phyloP scores from a whole-genome alignment of 495 filamentous ascomycete genomes.

The Jackrogersella minutella region DNA sequence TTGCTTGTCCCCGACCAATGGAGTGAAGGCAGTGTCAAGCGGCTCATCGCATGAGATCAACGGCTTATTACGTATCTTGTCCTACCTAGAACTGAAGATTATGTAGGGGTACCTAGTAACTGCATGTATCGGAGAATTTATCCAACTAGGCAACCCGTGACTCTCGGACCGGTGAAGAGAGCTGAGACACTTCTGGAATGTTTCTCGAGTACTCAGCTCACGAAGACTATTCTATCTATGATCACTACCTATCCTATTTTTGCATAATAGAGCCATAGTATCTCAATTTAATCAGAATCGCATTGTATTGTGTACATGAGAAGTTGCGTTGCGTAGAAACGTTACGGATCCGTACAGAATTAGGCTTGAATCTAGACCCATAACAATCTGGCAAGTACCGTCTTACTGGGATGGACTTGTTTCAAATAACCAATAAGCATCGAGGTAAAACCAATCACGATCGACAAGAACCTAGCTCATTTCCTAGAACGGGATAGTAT shows the following conservation, averaged over 20 bases:
- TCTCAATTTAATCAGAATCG: too few species aligned
- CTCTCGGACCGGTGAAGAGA: not conserved
- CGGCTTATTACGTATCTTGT: not conserved
- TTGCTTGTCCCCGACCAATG: not conserved
- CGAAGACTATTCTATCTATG: too few species aligned
- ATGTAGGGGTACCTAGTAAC: too few species aligned
- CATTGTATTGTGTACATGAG: too few species aligned
- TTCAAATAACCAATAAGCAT: constrained; percentile 21
- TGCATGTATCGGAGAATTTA: not conserved
- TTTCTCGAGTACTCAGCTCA: not conserved
- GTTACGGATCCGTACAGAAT: not conserved
- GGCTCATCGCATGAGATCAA: constrained; percentile 5
- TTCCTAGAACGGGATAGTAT: constrained; percentile 33
- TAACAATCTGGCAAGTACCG: not conserved
- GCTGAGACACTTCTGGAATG: not conserved
- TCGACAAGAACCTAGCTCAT: constrained; percentile 21
- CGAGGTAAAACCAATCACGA: constrained; percentile 31
- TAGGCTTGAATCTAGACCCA: not conserved
- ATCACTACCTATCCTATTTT: too few species aligned
- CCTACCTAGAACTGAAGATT: not conserved
- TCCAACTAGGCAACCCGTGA: not conserved
- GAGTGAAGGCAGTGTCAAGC: not conserved
- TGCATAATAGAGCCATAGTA: too few species aligned
- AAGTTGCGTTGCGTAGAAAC: too few species aligned
- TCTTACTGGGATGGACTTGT: not conserved